Conservation (phyloP, 2,329 filamentous ascomycete species). For the Penicillium janthinellum region DNA sequence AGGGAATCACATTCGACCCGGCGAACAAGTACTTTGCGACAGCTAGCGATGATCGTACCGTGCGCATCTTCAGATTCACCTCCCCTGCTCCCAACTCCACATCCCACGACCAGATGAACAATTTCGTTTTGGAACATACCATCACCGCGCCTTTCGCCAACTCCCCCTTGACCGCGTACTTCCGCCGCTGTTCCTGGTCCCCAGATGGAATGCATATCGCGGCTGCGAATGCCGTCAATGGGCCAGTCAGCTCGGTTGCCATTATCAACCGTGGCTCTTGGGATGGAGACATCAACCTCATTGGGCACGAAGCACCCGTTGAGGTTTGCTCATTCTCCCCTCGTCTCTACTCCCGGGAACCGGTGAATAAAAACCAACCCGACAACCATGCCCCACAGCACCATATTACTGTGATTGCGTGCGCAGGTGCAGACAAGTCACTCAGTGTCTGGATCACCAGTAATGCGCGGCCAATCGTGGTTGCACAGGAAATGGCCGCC, state of each 20-base stretch:
- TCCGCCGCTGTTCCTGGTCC: slow-evolving; percentile 94
- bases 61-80: slow-evolving; percentile 95
- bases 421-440: slow-evolving; percentile 94
- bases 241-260: slow-evolving; percentile 93
- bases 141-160: slow-evolving; percentile 85
- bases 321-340: slow-evolving; percentile 98
- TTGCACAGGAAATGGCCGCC: slow-evolving; percentile 81
- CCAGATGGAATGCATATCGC: slow-evolving; percentile 97
- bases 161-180: slow-evolving; percentile 94
- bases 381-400: slow-evolving; percentile 44
- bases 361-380: slow-evolving; percentile 53
- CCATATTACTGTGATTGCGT: slow-evolving; percentile 90
- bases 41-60: slow-evolving; percentile 92
- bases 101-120: slow-evolving; percentile 92
- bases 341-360: slow-evolving; percentile 76
- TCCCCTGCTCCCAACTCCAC: slow-evolving; percentile 88
- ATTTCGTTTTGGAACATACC: slow-evolving; percentile 92
- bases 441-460: slow-evolving; percentile 98
- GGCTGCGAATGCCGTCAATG: slow-evolving; percentile 94
- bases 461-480: slow-evolving; percentile 85
- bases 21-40: slow-evolving; percentile 99
- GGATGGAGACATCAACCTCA: slow-evolving; percentile 96
- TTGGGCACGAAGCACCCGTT: slow-evolving; percentile 94
- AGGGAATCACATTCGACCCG: slow-evolving; percentile 97
- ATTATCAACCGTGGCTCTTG: slow-evolving; percentile 90